A percentile compares a stretch with the other conserved stretches of the same genome.
phyloP scores from a whole-genome alignment of 805 yeast genomes.

The Saccharomycopsis sp. region DNA sequence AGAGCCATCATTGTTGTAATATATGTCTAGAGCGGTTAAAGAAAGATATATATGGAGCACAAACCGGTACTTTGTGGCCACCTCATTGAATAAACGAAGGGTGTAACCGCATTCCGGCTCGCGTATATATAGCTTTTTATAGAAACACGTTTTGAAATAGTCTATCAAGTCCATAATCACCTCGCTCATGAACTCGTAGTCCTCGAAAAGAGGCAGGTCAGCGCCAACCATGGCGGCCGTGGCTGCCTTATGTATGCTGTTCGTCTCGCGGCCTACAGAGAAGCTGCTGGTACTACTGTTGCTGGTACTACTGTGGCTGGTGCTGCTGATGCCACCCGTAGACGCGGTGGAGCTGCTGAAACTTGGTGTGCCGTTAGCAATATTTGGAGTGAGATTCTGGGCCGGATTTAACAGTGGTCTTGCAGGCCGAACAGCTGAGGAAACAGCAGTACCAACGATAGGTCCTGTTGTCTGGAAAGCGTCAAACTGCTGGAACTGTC shows the following conservation, averaged over 20 bases:
- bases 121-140: not conserved
- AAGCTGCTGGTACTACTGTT: not conserved
- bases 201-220: not conserved
- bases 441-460: no score
- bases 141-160: slow-evolving; percentile 3
- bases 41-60: slow-evolving; percentile 10
- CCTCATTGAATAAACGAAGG: slow-evolving; percentile 3
- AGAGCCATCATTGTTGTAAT: slow-evolving; percentile 7
- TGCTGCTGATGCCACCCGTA: not conserved
- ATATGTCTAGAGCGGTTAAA: slow-evolving; percentile 8
- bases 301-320: not conserved
- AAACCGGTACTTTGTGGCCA: slow-evolving; percentile 4
- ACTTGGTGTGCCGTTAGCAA: no score
- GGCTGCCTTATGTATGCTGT: not conserved
- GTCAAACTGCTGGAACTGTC: no score
- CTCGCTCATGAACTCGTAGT: slow-evolving; percentile 4
- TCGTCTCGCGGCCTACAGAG: not conserved
- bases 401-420: not conserved
- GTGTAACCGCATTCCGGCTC: not conserved
- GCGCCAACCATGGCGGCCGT: not conserved
- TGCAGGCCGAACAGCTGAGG: not conserved
- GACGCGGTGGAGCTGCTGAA: not conserved
- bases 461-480: no score
- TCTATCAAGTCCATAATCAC: slow-evolving; percentile 2
- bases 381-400: not conserved